A percentile compares a stretch with the other conserved stretches of the same genome.
Evolutionary conservation across 345 rosid species (phyloP).

Genomic region (Toxicodendron radicans): DNA sequence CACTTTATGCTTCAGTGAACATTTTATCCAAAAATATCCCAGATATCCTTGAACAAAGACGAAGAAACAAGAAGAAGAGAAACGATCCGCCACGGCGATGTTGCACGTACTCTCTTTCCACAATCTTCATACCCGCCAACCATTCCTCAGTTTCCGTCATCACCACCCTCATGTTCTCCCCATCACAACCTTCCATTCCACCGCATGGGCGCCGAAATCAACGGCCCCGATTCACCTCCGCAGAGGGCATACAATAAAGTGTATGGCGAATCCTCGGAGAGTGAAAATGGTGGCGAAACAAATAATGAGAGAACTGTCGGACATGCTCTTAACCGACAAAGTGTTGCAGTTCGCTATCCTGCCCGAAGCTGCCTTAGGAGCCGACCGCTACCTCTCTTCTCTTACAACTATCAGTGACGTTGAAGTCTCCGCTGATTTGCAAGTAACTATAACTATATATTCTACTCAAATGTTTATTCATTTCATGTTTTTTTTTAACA

Average conservation of each 20-base stretch:
- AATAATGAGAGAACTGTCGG: conserved; percentile 84
- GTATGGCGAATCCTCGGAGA: conserved; percentile 93
- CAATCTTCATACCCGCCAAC: conserved; percentile 26
- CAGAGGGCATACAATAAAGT: conserved; percentile 31
- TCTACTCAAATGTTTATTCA: no score
- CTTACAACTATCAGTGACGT: conserved; percentile 90
- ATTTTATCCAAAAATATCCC: not conserved
- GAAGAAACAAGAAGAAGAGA: not conserved
- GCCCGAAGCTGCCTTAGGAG: conserved; percentile 89
- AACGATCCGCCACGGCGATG: conserved; percentile 34
- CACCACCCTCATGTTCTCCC: conserved; percentile 18
- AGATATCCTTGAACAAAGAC: not conserved
- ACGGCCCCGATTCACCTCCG: conserved; percentile 30
- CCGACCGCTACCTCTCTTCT: conserved; percentile 79
- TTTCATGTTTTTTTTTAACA: no score
- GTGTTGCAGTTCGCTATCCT: conserved; percentile 77
- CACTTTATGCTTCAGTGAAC: not conserved
- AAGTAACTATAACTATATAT: conserved; percentile 34
- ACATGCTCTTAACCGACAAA: conserved; percentile 84
- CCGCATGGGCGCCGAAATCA: conserved; percentile 28
- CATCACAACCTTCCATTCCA: conserved; percentile 28
- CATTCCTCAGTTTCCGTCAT: conserved; percentile 18
- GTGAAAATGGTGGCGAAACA: conserved; percentile 92
- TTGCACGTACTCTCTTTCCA: conserved; percentile 19
- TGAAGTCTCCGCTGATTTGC: conserved; percentile 76